These are phyloP conservation scores for Amaranthus palmeri DNA, from an alignment of 148 eudicot genomes.

Conservation along the genomic window DNA sequence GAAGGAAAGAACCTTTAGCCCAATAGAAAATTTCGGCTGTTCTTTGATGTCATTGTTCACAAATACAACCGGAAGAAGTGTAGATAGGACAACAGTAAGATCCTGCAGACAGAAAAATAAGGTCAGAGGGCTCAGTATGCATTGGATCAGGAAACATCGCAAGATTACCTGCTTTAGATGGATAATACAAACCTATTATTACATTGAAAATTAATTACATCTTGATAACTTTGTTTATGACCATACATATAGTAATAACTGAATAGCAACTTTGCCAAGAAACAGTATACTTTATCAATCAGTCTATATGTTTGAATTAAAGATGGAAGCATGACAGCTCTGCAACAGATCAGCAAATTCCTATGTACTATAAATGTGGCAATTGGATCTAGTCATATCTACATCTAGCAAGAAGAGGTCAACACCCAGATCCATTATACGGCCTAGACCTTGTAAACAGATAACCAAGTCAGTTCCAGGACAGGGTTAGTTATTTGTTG, in stretches of 20 bases:
- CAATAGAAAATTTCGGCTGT: conserved; percentile 59
- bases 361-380: no score
- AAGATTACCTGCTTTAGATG: neutral
- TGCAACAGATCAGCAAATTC: neutral
- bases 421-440: no score
- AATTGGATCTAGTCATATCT: no score
- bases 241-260: neutral
- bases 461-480: no score
- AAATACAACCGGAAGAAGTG: conserved; percentile 86
- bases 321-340: conserved; percentile 3
- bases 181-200: neutral
- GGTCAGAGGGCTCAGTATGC: neutral
- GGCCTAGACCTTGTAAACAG: no score
- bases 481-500: no score
- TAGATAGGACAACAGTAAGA: conserved; percentile 68
- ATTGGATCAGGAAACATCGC: neutral
- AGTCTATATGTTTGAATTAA: neutral
- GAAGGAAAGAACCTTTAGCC: conserved; percentile 56
- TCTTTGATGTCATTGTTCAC: conserved; percentile 63
- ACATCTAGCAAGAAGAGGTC: no score
- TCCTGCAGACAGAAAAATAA: conserved; percentile 51
- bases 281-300: neutral
- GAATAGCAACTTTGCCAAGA: neutral
- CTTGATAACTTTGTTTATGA: neutral
- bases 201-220: neutral